Conservation (phyloP, 805 yeast species). For the Tetrapisispora taiwanensis region DNA sequence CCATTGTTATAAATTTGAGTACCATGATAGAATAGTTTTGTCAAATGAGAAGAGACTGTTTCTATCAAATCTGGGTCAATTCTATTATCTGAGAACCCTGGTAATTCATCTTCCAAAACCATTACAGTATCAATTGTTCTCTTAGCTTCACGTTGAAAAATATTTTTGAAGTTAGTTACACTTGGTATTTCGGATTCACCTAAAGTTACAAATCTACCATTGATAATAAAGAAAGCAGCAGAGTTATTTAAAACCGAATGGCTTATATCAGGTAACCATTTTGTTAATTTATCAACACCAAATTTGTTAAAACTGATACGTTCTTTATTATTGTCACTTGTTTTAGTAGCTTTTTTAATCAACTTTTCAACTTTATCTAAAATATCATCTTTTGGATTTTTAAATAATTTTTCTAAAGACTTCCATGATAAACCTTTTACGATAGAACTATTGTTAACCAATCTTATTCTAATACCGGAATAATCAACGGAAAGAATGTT, state of each 20-base stretch:
- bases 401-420: conserved; percentile 5
- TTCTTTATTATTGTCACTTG: conserved; percentile 1
- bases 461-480: conserved; percentile 33
- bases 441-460: conserved; percentile 25
- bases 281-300: conserved; percentile 4
- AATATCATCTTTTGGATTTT: conserved; percentile 20
- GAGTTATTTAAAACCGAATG: conserved; percentile 3
- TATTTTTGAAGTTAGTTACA: conserved; percentile 27
- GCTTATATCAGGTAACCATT: conserved; percentile 24
- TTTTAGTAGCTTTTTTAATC: background rate
- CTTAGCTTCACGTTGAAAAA: conserved; percentile 39
- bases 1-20: conserved; percentile 19
- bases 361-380: conserved; percentile 10
- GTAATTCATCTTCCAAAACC: conserved; percentile 18
- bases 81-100: conserved; percentile 9
- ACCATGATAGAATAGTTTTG: conserved; percentile 35
- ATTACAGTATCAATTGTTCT: conserved; percentile 34
- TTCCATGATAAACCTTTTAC: conserved; percentile 15
- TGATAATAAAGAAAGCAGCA: conserved; percentile 36
- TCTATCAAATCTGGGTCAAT: conserved; percentile 39
- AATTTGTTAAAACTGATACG: background rate
- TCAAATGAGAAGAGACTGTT: conserved; percentile 33
- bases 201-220: conserved; percentile 43
- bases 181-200: conserved; percentile 19
- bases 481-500: conserved; percentile 18